Base-by-base conservation (phyloP, 2,329 filamentous ascomycete genomes). In the Amesomyces nigricolor region DNA sequence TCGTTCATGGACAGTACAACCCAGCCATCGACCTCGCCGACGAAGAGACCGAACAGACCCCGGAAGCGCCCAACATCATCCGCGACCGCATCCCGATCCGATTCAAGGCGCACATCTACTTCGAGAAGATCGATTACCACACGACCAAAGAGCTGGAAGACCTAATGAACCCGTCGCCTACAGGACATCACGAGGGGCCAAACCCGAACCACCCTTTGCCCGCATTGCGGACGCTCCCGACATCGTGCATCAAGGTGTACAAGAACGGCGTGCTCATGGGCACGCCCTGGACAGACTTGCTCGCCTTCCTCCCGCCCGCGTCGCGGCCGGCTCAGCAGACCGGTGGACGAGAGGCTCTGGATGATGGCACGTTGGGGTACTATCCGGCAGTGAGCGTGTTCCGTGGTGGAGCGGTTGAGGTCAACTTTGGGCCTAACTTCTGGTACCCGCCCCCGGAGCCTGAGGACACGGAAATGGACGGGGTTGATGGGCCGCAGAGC, bases 321-420 rank as follows among this genome's bases (percentile, higher is more conserved):
- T 95, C 89, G 5, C 85, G 83, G 58, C 86, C 87, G 4, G 81
- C 84, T 57, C 74, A 80, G 5, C 84, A 88, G 61, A 79, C 51
- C 87, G 42, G 89, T 88, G 90, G 89, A 16, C 79, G 94, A 48
- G 88, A 94, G 59, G 90, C 90, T 29, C 83, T 95, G 59, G 94
- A 99, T 67, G 94, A 99, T 66, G 94, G 92, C 37, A 88, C 94
- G 79, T 81, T 96, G 1, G 95, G 94, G 10, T 99, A 99, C 73
- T 96, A 95, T 67, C 94, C 94, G 1, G 89, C 91, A 19, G 84
- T 99, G 17, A 94, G 91, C 64, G 88, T 94, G 19, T 97, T 96
- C 73, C 85, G 88, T 44, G 92, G 91, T 51, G 94, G 92, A 22
- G 88, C 91, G 1, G 91, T 88, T 14, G 89, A 97, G 70, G 86